Conservation (phyloP, 257 asterid genomes). For the Schizonepeta tenuifolia region DNA sequence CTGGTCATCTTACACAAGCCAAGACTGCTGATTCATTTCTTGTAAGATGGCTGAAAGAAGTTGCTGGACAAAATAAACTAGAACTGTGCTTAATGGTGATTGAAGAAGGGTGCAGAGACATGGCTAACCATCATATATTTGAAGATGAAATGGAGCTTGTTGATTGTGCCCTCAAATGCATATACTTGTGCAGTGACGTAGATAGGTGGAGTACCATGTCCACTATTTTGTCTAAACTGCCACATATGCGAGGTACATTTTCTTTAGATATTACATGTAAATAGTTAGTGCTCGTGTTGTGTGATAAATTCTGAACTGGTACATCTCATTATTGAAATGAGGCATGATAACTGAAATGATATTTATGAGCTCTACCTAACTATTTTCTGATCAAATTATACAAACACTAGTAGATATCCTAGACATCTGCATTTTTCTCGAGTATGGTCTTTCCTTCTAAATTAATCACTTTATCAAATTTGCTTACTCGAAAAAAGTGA, state of each 20-base stretch:
- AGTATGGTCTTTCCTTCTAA: neutral
- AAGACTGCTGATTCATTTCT: constrained; percentile 64
- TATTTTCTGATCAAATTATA: neutral
- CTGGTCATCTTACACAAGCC: constrained; percentile 40
- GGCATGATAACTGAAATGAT: constrained; percentile 13
- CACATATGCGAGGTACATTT: constrained; percentile 64
- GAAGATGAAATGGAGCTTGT: constrained; percentile 67
- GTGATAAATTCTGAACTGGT: constrained; percentile 15
- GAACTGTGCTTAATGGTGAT: constrained; percentile 71
- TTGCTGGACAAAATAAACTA: constrained; percentile 69
- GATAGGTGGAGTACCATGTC: constrained; percentile 90
- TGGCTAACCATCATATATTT: constrained; percentile 55
- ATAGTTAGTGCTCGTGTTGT: constrained; percentile 15
- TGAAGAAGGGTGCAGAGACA: constrained; percentile 75
- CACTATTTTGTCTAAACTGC: constrained; percentile 75
- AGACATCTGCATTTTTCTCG: neutral
- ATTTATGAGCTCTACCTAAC: neutral
- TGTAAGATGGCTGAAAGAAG: constrained; percentile 87
- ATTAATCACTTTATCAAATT: neutral
- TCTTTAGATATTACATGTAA: constrained; percentile 27
- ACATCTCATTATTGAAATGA: constrained; percentile 20
- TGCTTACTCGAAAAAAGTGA: neutral
- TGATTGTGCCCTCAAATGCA: constrained; percentile 84
- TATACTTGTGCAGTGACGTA: constrained; percentile 75
- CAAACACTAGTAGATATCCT: neutral